Percentiles rank a stretch among this genome's conserved stretches.
These are phyloP conservation scores for Puccinia hordei DNA, from an alignment of 1,284 basidiomycete species.

Conservation along the genomic window DNA sequence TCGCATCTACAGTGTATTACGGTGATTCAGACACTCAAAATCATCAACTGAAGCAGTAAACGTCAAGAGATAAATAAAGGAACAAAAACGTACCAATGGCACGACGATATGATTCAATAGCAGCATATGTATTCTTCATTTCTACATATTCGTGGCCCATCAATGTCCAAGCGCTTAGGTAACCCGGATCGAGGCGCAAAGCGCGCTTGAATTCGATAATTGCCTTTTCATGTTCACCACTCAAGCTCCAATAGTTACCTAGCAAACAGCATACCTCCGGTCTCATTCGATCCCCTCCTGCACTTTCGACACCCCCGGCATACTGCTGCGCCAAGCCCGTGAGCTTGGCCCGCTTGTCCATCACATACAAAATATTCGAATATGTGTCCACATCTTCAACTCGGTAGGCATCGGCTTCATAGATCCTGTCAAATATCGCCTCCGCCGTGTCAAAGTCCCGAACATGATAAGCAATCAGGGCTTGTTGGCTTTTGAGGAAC, in stretches of 20 bases:
- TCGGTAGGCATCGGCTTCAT: constrained; percentile 78
- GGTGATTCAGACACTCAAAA: neutral
- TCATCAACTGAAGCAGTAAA: neutral
- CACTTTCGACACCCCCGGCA: constrained; percentile 62
- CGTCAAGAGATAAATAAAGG: neutral
- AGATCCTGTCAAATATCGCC: constrained; percentile 77
- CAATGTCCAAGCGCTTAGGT: constrained; percentile 96
- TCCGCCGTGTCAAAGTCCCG: constrained; percentile 86
- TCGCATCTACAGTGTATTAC: constrained; percentile 68
- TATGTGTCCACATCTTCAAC: constrained; percentile 95
- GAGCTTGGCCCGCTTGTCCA: constrained; percentile 81
- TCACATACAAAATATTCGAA: constrained; percentile 95
- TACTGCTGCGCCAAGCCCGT: constrained; percentile 91
- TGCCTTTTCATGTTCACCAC: constrained; percentile 90
- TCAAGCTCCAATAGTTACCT: constrained; percentile 96
- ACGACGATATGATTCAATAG: constrained; percentile 93
- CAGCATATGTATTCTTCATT: constrained; percentile 97
- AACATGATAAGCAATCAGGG: constrained; percentile 83
- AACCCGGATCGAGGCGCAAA: constrained; percentile 88
- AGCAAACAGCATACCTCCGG: constrained; percentile 87
- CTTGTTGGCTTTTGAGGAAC: constrained; percentile 82
- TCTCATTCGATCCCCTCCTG: constrained; percentile 75
- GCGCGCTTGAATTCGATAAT: constrained; percentile 93
- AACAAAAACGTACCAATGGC: constrained; percentile 76
- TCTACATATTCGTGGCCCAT: constrained; percentile 99